Evolutionary conservation across 2,329 filamentous ascomycete species (phyloP), one percentile per base, ranked within the genome.

Genomic region (Fusarium odoratissimum): DNA sequence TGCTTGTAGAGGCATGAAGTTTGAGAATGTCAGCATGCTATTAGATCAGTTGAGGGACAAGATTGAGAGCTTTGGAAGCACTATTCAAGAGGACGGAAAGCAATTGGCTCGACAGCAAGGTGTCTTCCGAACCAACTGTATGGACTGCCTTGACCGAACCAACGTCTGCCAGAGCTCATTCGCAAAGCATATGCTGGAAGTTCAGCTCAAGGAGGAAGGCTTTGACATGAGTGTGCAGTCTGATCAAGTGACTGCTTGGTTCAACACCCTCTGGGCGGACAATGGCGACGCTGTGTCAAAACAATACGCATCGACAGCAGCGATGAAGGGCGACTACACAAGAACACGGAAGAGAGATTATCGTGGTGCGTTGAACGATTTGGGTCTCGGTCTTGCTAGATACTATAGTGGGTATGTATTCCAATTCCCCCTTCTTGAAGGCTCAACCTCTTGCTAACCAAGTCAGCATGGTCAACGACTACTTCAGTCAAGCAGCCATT

Each of bases 81-180:
- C 92, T 0, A 88, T 93, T 5, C 84, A 87, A 59, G 76, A 82
- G 17, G 81, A 84, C 23, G 86, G 85, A 5, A 78, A 81, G 35
- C 65, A 88, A 19, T 75, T 82, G 21, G 75, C 79, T 8, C 84
- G 79, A 51, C 95, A 98, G 79, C 86, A 84, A 31, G 95, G 95
- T 3, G 89, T 97, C 11, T 81, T 98, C n/a, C 89, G 96, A 62
- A 98, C 95, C 4, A 99, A 99, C 79, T 99, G 96, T 81, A 98
- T 99, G 96, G 96, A 99, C 79, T 99, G 96, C 76, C 85, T 99
- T 14, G 96, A 99, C 80, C 90, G 96, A 28, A 99, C 96, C 4
- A 98, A 98, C 75, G 95, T 99, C 28, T 95, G 95, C 44, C 95
- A 98, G 82, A 97, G 94, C 78, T 96, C 95, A 0, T 95, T 95